phyloP scores from a whole-genome alignment of 2,329 filamentous ascomycete species.

The Fonsecaea nubica region DNA sequence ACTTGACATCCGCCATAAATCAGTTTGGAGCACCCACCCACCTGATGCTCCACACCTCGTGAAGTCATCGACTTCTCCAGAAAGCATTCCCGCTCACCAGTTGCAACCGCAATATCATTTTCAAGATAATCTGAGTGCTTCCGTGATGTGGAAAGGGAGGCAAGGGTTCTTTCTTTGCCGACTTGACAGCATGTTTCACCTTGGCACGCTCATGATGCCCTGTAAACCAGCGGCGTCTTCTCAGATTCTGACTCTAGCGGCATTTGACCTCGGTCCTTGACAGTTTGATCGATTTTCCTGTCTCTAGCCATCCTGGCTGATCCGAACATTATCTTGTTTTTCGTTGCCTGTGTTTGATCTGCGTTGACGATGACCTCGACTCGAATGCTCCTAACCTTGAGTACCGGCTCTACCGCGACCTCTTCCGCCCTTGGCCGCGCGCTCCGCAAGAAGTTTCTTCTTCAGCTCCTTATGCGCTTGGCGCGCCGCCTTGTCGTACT shows the following conservation, averaged over 20 bases:
- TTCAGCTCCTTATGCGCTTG: slow-evolving; percentile 30
- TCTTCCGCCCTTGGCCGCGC: slow-evolving; percentile 1
- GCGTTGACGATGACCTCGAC: background rate
- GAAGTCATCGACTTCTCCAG: background rate
- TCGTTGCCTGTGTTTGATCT: background rate
- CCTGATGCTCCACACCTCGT: background rate
- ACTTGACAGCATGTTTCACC: background rate
- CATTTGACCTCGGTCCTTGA: background rate
- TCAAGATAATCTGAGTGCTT: background rate
- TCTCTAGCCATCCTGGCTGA: background rate
- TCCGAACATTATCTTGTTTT: background rate
- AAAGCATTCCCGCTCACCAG: background rate
- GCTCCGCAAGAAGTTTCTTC: slow-evolving; percentile 20
- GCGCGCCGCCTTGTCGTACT: slow-evolving; percentile 32
- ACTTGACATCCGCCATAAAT: background rate
- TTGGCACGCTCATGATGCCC: background rate
- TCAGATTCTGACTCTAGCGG: background rate
- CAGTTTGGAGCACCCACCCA: background rate
- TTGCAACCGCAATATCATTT: background rate
- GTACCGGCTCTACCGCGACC: background rate
- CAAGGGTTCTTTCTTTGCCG: background rate
- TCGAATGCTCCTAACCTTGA: slow-evolving; percentile 6
- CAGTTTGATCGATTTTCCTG: background rate
- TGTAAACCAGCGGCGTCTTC: background rate
- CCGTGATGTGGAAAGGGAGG: background rate